These are phyloP conservation scores for Coccomyxa subellipsoidea DNA, from an alignment of 163 green algal genomes.

Conservation along the genomic window DNA sequence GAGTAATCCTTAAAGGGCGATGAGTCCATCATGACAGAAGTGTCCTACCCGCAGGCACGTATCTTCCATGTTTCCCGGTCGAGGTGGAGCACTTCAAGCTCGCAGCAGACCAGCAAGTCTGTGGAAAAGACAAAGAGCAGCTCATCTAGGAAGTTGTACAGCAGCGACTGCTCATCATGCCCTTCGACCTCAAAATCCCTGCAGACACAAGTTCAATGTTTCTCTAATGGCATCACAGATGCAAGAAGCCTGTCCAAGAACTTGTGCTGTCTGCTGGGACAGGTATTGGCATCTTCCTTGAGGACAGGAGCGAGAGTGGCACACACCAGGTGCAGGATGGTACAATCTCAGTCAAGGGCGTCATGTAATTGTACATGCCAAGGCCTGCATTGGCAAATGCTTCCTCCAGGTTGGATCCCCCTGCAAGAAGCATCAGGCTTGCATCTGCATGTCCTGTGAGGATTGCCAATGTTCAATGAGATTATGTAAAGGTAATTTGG, in stretches of 20 bases:
- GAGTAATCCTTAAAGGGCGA: not conserved
- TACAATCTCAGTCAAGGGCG: slow-evolving; percentile 55
- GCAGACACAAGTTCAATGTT: slow-evolving; percentile 6
- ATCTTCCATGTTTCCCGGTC: not conserved
- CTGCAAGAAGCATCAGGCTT: slow-evolving; percentile 35
- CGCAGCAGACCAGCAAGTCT: slow-evolving; percentile 48
- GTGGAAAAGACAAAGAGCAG: slow-evolving; percentile 76
- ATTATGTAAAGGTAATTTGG: too few relatives aligned
- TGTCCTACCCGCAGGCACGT: not conserved
- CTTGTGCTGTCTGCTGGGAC: not conserved
- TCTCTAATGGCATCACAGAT: not conserved
- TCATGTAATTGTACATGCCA: slow-evolving; percentile 93
- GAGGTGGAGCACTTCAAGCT: slow-evolving; percentile 42
- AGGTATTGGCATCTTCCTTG: not conserved
- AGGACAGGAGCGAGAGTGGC: too few relatives aligned
- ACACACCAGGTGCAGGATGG: not conserved
- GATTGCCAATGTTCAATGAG: too few relatives aligned
- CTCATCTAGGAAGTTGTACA: slow-evolving; percentile 87
- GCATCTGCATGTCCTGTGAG: too few relatives aligned
- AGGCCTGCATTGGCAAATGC: slow-evolving; percentile 67
- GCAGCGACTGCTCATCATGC: slow-evolving; percentile 77
- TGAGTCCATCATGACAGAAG: not conserved
- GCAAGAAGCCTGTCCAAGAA: not conserved
- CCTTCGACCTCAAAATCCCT: slow-evolving; percentile 51
- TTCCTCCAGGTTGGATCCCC: slow-evolving; percentile 62